Percentiles rank a stretch among this genome's conserved stretches.
These are phyloP conservation scores for Salix udensis DNA, from an alignment of 345 rosid genomes.

Conservation along the genomic window DNA sequence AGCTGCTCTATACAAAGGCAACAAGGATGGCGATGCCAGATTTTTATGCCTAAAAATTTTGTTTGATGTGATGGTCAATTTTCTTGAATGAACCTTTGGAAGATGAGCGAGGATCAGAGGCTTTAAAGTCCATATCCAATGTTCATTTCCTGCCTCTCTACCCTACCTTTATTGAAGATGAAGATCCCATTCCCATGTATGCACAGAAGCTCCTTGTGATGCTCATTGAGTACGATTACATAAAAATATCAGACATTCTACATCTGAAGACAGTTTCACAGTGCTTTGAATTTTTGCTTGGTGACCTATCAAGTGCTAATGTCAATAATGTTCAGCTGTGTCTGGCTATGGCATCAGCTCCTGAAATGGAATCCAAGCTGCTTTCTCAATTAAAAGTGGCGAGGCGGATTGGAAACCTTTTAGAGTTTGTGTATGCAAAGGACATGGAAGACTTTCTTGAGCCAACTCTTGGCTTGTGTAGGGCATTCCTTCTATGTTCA, in stretches of 20 bases:
- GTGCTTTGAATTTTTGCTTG: slow-evolving; percentile 87
- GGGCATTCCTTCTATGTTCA: slow-evolving; percentile 70
- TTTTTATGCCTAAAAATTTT: slow-evolving; percentile 85
- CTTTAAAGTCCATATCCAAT: slow-evolving; percentile 68
- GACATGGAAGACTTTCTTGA: slow-evolving; percentile 97
- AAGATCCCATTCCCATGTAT: slow-evolving; percentile 95
- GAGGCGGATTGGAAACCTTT: slow-evolving; percentile 76
- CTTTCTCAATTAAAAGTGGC: slow-evolving; percentile 82
- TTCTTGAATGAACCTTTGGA: slow-evolving; percentile 62
- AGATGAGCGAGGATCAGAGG: slow-evolving; percentile 46
- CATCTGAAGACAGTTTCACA: slow-evolving; percentile 78
- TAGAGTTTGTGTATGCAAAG: slow-evolving; percentile 82
- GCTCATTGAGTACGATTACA: slow-evolving; percentile 73
- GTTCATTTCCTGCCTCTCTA: slow-evolving; percentile 90
- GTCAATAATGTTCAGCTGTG: slow-evolving; percentile 89
- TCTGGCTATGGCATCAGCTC: slow-evolving; percentile 86
- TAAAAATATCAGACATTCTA: slow-evolving; percentile 68
- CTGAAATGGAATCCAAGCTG: slow-evolving; percentile 86
- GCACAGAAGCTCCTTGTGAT: slow-evolving; percentile 93
- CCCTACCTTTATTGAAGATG: slow-evolving; percentile 85
- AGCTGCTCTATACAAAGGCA: slow-evolving; percentile 72
- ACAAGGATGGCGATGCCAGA: slow-evolving; percentile 89
- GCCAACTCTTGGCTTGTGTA: slow-evolving; percentile 76
- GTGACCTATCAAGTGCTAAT: slow-evolving; percentile 80
- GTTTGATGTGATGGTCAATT: slow-evolving; percentile 71